phyloP scores from a whole-genome alignment of 2,329 filamentous ascomycete genomes.

The Sporothrix mexicana region DNA sequence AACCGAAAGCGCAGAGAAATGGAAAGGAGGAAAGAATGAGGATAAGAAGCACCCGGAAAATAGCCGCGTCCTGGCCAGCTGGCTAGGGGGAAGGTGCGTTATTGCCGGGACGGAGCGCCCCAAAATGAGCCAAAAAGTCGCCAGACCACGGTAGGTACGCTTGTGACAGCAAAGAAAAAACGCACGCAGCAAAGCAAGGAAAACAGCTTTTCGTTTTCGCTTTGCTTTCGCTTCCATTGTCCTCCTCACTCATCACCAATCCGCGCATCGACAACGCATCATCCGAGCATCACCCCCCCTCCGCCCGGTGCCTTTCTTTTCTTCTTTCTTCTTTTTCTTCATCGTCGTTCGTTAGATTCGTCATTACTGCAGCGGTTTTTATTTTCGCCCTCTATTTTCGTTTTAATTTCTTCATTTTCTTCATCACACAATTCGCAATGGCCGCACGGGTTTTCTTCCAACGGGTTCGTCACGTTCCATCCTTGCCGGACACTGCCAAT shows the following conservation, averaged over 20 bases:
- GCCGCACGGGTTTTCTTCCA: constrained; percentile 65
- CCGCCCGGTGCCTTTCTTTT: constrained; percentile 7
- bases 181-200: neutral
- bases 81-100: constrained; percentile 13
- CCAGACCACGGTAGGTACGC: constrained; percentile 29
- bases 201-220: constrained; percentile 15
- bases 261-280: neutral
- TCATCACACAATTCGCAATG: constrained; percentile 50
- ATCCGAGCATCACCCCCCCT: constrained; percentile 6
- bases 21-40: constrained; percentile 20
- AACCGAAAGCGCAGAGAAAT: neutral
- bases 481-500: neutral
- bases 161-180: constrained; percentile 25
- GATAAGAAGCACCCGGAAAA: constrained; percentile 36
- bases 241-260: constrained; percentile 20
- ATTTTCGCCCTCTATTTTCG: neutral
- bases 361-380: neutral
- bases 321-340: constrained; percentile 9
- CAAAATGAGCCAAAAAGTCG: constrained; percentile 7
- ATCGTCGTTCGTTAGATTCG: constrained; percentile 10
- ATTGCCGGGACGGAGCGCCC: constrained; percentile 22
- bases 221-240: neutral
- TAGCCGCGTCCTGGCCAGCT: constrained; percentile 35
- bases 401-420: neutral
- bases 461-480: constrained; percentile 52